These are phyloP conservation scores for Coprinopsis marcescibilis DNA, from an alignment of 768 basidiomycete genomes.

Conservation along the genomic window DNA sequence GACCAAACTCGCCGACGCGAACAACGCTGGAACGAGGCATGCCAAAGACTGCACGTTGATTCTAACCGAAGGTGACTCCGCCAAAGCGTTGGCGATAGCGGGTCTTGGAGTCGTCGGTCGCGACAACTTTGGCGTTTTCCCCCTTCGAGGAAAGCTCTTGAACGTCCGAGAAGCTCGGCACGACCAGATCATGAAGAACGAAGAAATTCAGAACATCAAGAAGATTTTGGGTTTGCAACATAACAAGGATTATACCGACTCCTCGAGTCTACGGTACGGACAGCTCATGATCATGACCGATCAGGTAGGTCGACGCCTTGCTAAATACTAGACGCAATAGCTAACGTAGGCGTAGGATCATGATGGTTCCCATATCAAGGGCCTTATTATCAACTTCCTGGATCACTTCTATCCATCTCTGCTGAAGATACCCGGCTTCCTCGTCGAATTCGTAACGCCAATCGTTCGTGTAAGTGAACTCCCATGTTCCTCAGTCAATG, in stretches of 20 bases:
- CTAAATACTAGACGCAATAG: background rate
- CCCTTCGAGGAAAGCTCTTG: conserved; percentile 90
- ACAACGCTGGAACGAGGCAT: conserved; percentile 86
- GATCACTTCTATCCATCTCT: conserved; percentile 97
- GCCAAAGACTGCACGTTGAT: conserved; percentile 89
- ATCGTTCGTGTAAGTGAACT: conserved; percentile 81
- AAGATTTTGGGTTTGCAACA: conserved; percentile 97
- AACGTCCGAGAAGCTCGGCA: conserved; percentile 97
- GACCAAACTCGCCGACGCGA: conserved; percentile 92
- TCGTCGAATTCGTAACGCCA: conserved; percentile 97
- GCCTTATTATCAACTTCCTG: conserved; percentile 96
- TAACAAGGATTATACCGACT: conserved; percentile 77
- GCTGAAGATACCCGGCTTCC: conserved; percentile 82
- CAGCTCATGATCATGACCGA: conserved; percentile 99
- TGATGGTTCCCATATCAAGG: conserved; percentile 99
- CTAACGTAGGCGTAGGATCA: conserved; percentile 63
- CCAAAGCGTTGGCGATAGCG: conserved; percentile 93
- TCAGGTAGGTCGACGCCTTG: conserved; percentile 55
- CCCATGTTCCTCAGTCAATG: background rate
- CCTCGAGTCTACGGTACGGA: conserved; percentile 78
- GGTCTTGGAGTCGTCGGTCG: conserved; percentile 93
- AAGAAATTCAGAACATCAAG: conserved; percentile 95
- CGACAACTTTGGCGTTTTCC: conserved; percentile 97
- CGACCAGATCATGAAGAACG: conserved; percentile 97
- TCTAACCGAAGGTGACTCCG: conserved; percentile 98